Evolutionary conservation across 2,329 filamentous ascomycete genomes (phyloP).

Genomic region (Verticillium albo-atrum): DNA sequence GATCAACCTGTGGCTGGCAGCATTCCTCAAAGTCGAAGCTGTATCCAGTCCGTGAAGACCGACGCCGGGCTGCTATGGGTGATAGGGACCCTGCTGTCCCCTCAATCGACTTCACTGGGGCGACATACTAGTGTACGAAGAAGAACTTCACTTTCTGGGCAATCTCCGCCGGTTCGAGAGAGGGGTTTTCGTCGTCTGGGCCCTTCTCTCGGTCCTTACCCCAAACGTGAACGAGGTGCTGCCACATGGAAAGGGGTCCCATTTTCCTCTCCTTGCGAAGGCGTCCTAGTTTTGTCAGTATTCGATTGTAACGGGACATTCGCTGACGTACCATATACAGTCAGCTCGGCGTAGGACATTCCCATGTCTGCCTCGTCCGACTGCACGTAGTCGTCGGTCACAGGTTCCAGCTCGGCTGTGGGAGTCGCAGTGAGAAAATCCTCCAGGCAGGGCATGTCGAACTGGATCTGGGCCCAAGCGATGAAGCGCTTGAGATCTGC

Average conservation of each 20-base stretch:
- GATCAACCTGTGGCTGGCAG: too few relatives aligned
- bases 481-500: constrained; percentile 70
- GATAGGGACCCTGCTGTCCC: too few relatives aligned
- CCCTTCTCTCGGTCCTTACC: constrained; percentile 22
- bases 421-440: constrained; percentile 61
- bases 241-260: constrained; percentile 43
- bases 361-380: constrained; percentile 46
- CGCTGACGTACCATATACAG: background rate
- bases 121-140: constrained; percentile 41
- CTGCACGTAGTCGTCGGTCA: constrained; percentile 55
- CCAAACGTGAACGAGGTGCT: constrained; percentile 42
- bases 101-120: too few relatives aligned
- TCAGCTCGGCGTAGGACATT: constrained; percentile 46
- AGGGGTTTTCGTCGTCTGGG: constrained; percentile 21
- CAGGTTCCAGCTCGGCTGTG: constrained; percentile 61
- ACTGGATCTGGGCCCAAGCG: constrained; percentile 53
- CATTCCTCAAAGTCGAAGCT: too few relatives aligned
- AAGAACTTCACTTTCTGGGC: constrained; percentile 36
- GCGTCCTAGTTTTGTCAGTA: constrained; percentile 21
- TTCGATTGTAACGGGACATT: background rate
- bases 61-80: too few relatives aligned
- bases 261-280: constrained; percentile 42
- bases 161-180: constrained; percentile 33
- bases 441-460: constrained; percentile 59
- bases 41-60: background rate